Evolutionary conservation across 75 land plant species (phyloP).

Genomic region (Cunninghamia lanceolata): DNA sequence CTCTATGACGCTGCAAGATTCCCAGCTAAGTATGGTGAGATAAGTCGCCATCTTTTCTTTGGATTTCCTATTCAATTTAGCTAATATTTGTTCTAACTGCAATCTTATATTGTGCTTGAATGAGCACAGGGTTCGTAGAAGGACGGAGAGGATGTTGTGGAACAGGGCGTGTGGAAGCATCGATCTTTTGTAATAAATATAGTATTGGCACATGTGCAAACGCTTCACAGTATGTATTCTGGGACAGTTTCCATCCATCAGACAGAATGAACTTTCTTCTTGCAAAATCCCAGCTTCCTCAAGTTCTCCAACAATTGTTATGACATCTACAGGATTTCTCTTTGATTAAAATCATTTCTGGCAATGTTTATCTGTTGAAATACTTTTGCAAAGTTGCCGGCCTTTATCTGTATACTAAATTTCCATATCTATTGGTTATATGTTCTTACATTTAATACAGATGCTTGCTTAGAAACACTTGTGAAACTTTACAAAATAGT

Average conservation of each 20-base stretch:
- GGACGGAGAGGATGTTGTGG: conserved; percentile 28
- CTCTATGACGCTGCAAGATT: conserved; percentile 45
- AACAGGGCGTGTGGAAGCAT: conserved; percentile 11
- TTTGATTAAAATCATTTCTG: no score
- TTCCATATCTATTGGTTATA: no score
- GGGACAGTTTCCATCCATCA: conserved; percentile 23
- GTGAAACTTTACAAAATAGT: no score
- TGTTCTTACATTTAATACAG: no score
- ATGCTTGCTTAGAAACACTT: no score
- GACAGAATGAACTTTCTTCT: conserved; percentile 8
- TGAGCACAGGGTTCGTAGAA: conserved; percentile 14
- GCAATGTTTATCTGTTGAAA: no score
- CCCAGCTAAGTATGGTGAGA: conserved; percentile 57
- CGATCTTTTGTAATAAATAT: conserved; percentile 9
- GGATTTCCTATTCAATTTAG: neutral
- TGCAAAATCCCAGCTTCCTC: neutral
- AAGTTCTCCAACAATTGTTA: neutral
- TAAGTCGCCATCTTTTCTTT: neutral
- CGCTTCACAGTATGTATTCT: conserved; percentile 21
- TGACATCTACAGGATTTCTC: neutral
- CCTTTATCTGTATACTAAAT: no score
- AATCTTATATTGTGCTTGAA: neutral
- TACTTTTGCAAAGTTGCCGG: no score
- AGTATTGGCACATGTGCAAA: conserved; percentile 15
- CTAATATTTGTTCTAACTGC: neutral